A percentile compares a stretch with the other conserved stretches of the same genome.
These are phyloP conservation scores for Rasamsonia emersonii DNA, from an alignment of 2,329 filamentous ascomycete species.

Conservation along the genomic window DNA sequence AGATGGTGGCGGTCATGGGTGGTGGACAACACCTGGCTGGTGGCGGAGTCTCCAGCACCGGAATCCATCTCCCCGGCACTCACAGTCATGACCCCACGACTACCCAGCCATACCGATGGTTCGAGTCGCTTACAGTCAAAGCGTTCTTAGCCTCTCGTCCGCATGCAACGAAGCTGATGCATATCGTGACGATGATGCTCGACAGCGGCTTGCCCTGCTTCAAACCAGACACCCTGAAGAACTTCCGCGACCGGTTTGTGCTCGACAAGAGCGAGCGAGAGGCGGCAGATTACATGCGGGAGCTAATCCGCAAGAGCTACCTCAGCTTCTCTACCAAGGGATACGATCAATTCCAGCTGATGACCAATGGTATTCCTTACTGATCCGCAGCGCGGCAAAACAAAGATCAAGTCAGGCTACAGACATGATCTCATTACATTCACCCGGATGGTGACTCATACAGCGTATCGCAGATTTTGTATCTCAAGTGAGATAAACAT, in stretches of 20 bases:
- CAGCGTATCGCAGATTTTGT: too few relatives aligned
- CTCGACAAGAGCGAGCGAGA: constrained; percentile 85
- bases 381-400: constrained; percentile 32
- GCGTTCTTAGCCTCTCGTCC: constrained; percentile 82
- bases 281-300: constrained; percentile 88
- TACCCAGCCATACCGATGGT: constrained; percentile 86
- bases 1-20: constrained; percentile 99
- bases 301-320: constrained; percentile 81
- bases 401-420: too few relatives aligned
- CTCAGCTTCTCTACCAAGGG: constrained; percentile 84
- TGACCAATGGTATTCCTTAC: constrained; percentile 96
- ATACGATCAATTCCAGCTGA: constrained; percentile 95
- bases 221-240: constrained; percentile 87
- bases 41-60: constrained; percentile 13
- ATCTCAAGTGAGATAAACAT: too few relatives aligned
- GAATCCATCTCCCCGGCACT: constrained; percentile 19
- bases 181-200: constrained; percentile 91
- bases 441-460: too few relatives aligned
- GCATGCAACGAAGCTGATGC: constrained; percentile 78
- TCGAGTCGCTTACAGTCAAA: constrained; percentile 94
- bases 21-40: constrained; percentile 44
- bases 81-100: constrained; percentile 45
- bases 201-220: constrained; percentile 95
- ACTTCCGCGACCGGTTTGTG: constrained; percentile 89
- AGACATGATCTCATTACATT: too few relatives aligned